A percentile compares a stretch with the other conserved stretches of the same genome.
These are phyloP conservation scores for Hanseniaspora taiwanica DNA, from an alignment of 805 yeast species.

Conservation along the genomic window DNA sequence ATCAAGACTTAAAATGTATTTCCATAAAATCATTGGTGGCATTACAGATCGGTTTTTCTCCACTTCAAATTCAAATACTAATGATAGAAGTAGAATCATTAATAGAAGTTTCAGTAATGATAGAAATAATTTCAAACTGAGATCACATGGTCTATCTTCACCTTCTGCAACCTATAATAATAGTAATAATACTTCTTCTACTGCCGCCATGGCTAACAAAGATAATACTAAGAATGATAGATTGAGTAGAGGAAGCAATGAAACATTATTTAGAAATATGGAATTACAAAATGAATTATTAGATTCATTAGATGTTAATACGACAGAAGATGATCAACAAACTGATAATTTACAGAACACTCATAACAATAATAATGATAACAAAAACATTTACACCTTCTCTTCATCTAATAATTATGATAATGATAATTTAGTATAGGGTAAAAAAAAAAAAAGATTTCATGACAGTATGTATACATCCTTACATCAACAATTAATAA, in stretches of 20 bases:
- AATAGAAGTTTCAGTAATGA: no score
- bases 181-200: conserved; percentile 5
- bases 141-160: conserved; percentile 3
- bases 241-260: conserved; percentile 12
- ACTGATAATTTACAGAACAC: no score
- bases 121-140: conserved; percentile 6
- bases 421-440: no score
- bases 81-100: conserved; percentile 4
- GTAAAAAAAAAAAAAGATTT: no score
- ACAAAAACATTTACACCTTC: no score
- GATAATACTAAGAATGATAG: conserved; percentile 7
- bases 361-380: no score
- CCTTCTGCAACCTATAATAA: background rate
- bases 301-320: conserved; percentile 23
- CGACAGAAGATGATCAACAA: conserved; percentile 8
- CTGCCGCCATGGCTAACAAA: conserved; percentile 4
- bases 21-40: background rate
- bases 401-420: no score
- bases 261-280: conserved; percentile 25
- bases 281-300: conserved; percentile 29
- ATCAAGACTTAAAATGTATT: conserved; percentile 7
- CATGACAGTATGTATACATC: no score
- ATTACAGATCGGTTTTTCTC: background rate
- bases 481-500: no score
- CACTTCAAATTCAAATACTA: background rate